Evolutionary conservation across 495 filamentous ascomycete species (phyloP).

Genomic region (Aspergillus carlsbadensis): DNA sequence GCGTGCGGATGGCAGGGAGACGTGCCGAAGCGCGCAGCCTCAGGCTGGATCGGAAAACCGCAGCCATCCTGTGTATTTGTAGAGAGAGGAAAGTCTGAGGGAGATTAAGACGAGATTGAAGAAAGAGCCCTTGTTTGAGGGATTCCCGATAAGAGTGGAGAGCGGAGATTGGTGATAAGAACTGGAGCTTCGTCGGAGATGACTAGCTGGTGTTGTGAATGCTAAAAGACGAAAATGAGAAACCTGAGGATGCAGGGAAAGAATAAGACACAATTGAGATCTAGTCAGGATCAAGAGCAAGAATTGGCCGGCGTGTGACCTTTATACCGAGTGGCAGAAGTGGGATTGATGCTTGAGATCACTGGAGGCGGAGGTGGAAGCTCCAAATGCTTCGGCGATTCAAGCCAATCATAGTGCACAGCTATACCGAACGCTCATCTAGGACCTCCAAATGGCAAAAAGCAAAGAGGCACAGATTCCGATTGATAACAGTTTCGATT

Average conservation of each 20-base stretch:
- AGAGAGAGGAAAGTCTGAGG: not conserved
- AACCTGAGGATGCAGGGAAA: not conserved
- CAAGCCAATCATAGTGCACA: conserved; percentile 14
- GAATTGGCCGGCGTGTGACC: not conserved
- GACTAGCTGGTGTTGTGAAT: not conserved
- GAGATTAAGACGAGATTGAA: not conserved
- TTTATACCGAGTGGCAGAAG: conserved; percentile 3
- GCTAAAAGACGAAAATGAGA: not conserved
- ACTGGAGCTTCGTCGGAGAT: not conserved
- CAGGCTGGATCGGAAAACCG: conserved; percentile 42
- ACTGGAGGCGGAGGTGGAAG: not conserved
- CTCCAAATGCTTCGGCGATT: conserved; percentile 18
- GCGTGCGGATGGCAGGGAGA: conserved; percentile 36
- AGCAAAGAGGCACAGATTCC: not conserved
- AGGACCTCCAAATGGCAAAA: not conserved
- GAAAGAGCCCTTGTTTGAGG: not conserved
- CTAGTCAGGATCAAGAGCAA: not conserved
- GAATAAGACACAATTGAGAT: not conserved
- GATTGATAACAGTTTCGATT: conserved; percentile 14
- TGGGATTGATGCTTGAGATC: not conserved
- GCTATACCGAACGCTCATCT: conserved; percentile 3
- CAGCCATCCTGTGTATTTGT: conserved; percentile 37
- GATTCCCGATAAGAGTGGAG: conserved; percentile 7
- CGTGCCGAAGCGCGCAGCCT: conserved; percentile 41
- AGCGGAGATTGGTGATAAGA: conserved; percentile 3